These are phyloP conservation scores for Lasiosphaeria miniovina DNA, from an alignment of 495 filamentous ascomycete genomes.

Conservation along the genomic window DNA sequence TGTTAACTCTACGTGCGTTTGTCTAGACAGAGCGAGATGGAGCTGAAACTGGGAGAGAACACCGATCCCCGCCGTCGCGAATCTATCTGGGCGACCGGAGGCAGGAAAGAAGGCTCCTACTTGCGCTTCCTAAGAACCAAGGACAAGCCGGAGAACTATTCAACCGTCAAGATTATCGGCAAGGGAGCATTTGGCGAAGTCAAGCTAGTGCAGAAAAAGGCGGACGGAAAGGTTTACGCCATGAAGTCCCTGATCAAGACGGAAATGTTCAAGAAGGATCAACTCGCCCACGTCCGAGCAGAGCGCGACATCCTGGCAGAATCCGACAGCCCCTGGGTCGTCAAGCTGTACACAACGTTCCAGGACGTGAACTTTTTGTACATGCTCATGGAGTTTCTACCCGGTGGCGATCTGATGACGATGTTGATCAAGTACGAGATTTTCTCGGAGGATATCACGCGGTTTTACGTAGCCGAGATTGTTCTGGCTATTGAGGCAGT, in stretches of 20 bases:
- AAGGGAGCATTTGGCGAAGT: slow-evolving; percentile 99
- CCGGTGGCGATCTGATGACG: slow-evolving; percentile 98
- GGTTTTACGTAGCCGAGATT: slow-evolving; percentile 99
- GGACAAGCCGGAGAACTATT: slow-evolving; percentile 87
- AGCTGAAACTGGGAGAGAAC: slow-evolving; percentile 72
- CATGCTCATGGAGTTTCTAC: slow-evolving; percentile 98
- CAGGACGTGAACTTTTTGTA: slow-evolving; percentile 95
- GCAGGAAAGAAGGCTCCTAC: slow-evolving; percentile 83
- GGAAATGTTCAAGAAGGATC: slow-evolving; percentile 99
- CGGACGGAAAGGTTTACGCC: slow-evolving; percentile 95
- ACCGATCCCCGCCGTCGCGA: slow-evolving; percentile 68
- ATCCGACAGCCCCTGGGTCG: slow-evolving; percentile 97
- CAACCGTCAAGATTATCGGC: slow-evolving; percentile 94
- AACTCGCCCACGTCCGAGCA: slow-evolving; percentile 96
- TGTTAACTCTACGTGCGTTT: slow-evolving; percentile 2
- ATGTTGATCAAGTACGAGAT: slow-evolving; percentile 99
- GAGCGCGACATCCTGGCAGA: slow-evolving; percentile 97
- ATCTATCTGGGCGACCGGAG: slow-evolving; percentile 71
- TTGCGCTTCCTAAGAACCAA: slow-evolving; percentile 91
- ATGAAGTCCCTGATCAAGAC: slow-evolving; percentile 98
- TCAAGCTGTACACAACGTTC: slow-evolving; percentile 96
- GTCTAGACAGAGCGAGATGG: slow-evolving; percentile 80
- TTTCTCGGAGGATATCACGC: slow-evolving; percentile 96
- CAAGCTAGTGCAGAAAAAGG: slow-evolving; percentile 90
- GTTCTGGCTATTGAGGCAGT: slow-evolving; percentile 96